Conservation (phyloP, 2,329 filamentous ascomycete species). For the Clarireedia monteithiana region DNA sequence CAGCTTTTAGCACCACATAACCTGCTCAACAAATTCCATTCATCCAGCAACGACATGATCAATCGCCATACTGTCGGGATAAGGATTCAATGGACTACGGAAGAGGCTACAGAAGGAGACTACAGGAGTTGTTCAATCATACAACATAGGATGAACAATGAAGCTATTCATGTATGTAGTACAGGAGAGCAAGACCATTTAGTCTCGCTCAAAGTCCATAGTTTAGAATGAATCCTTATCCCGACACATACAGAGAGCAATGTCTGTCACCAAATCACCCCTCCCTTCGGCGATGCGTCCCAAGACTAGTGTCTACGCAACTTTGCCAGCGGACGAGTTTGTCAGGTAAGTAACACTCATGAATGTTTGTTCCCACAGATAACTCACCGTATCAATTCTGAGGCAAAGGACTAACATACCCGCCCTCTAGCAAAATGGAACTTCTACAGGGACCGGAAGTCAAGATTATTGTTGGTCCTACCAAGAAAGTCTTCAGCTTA, state of each 20-base stretch:
- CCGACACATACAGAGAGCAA: background rate
- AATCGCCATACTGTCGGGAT: background rate
- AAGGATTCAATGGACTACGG: no score
- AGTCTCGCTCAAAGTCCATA: no score
- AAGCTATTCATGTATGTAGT: no score
- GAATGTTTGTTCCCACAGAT: background rate
- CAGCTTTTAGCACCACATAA: background rate
- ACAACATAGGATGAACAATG: no score
- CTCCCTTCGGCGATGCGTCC: background rate
- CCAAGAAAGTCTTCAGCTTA: background rate
- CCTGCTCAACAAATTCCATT: background rate
- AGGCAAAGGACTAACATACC: no score
- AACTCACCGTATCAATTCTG: no score
- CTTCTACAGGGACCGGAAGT: conserved; percentile 3
- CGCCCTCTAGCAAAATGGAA: background rate
- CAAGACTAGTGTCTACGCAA: background rate
- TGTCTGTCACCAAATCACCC: background rate
- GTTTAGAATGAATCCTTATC: no score
- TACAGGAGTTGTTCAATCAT: no score
- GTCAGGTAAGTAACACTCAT: background rate
- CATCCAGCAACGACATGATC: background rate
- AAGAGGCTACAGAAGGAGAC: no score
- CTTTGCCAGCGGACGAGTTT: background rate
- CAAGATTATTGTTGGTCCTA: conserved; percentile 1
- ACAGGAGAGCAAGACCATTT: no score